Conservation (phyloP, 768 basidiomycete genomes). For the Podaxis sp. region DNA sequence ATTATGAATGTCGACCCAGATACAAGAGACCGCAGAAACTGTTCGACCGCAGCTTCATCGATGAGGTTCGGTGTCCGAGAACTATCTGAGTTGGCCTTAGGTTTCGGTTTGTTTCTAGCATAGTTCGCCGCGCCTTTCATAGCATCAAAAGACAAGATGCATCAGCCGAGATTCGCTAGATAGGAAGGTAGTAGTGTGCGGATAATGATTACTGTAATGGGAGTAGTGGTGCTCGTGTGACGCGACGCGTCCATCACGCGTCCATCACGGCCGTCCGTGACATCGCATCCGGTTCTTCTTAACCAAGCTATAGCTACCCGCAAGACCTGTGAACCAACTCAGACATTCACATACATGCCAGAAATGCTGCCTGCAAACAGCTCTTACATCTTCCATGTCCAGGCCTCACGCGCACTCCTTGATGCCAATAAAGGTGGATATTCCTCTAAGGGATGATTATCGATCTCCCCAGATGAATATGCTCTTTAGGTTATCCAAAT, state of each 20-base stretch:
- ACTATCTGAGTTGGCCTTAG: not conserved
- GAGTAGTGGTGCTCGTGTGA: not conserved
- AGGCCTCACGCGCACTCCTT: no score
- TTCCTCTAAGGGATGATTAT: no score
- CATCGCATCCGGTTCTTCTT: no score
- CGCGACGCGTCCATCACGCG: not conserved
- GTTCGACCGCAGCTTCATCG: not conserved
- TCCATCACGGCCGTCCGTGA: not conserved
- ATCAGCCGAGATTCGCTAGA: not conserved
- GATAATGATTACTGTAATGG: no score
- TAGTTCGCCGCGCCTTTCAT: not conserved
- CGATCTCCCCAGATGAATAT: no score
- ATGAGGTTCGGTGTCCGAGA: not conserved
- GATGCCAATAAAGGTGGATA: no score
- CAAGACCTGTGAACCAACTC: no score
- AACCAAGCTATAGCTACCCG: no score
- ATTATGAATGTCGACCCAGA: not conserved
- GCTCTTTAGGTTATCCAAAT: no score
- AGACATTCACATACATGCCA: no score
- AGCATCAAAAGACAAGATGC: not conserved
- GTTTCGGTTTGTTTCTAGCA: not conserved
- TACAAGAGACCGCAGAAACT: not conserved
- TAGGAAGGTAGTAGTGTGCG: not conserved
- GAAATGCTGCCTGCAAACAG: no score
- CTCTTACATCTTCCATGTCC: no score